Percentiles rank a stretch among this genome's conserved stretches.
Evolutionary conservation across 139 green algal genomes (phyloP).

Genomic region (Pedinophyceae sp.): DNA sequence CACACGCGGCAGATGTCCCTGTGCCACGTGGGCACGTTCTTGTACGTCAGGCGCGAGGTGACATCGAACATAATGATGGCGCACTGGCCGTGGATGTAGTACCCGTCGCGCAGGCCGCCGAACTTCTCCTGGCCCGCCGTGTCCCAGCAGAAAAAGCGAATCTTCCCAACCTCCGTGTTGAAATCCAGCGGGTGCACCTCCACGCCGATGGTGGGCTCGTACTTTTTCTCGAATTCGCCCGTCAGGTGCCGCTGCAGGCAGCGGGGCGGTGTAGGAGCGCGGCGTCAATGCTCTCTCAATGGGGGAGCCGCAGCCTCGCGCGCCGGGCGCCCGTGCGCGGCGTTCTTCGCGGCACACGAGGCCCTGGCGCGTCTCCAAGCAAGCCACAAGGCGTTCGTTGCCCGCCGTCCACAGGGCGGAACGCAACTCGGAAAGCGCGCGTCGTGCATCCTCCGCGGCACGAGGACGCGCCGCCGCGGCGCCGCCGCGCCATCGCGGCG

Average conservation of each 20-base stretch:
- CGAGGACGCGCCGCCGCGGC: too few species aligned
- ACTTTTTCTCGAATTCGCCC: conserved; percentile 99
- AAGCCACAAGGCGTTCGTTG: too few species aligned
- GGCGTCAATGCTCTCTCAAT: too few species aligned
- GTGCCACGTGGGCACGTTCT: conserved; percentile 99
- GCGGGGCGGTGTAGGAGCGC: too few species aligned
- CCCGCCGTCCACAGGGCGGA: too few species aligned
- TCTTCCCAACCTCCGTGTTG: conserved; percentile 89
- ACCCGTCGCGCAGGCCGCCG: conserved; percentile 93
- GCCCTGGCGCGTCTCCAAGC: too few species aligned
- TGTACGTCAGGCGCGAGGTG: conserved; percentile 97
- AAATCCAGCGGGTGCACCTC: conserved; percentile 98
- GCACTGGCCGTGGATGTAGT: conserved; percentile 98
- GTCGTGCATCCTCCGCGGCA: too few species aligned
- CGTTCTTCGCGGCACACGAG: too few species aligned
- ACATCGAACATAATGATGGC: conserved; percentile 99
- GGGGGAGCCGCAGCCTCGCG: too few species aligned
- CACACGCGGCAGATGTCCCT: conserved; percentile 95
- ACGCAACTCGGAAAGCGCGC: too few species aligned
- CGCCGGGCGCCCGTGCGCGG: too few species aligned
- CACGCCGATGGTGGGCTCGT: conserved; percentile 97
- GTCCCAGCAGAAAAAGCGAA: conserved; percentile 99
- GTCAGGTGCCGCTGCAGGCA: conserved; percentile 98
- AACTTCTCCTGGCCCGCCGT: conserved; percentile 98
- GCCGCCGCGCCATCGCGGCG: too few species aligned